phyloP scores from a whole-genome alignment of 192 early-diverging fungal genomes.

The Entomortierella lignicola region DNA sequence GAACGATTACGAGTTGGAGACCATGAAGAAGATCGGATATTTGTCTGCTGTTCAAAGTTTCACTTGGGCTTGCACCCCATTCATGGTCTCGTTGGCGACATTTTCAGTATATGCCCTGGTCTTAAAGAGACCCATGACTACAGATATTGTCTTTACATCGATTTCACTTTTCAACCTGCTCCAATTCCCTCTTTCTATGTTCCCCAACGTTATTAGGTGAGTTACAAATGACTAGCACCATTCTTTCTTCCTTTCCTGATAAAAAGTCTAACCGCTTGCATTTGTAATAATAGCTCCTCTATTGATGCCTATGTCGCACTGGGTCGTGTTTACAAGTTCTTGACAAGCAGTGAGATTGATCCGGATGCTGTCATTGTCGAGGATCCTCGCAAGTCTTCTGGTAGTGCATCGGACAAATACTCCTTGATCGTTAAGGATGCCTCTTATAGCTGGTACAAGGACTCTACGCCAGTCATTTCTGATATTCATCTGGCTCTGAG shows the following conservation, averaged over 20 bases:
- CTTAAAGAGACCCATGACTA: constrained; percentile 68
- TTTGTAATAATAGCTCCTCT: constrained; percentile 21
- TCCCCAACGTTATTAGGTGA: constrained; percentile 85
- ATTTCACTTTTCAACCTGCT: constrained; percentile 93
- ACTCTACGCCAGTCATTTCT: constrained; percentile 32
- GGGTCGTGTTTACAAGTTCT: constrained; percentile 80
- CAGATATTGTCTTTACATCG: constrained; percentile 84
- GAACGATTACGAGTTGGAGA: constrained; percentile 79
- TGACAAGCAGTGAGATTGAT: constrained; percentile 79
- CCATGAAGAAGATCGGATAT: constrained; percentile 79
- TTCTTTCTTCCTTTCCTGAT: not conserved
- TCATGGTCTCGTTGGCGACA: constrained; percentile 86
- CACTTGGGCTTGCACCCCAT: constrained; percentile 86
- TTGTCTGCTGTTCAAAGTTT: constrained; percentile 77
- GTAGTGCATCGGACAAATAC: constrained; percentile 37
- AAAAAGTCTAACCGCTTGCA: too few relatives aligned
- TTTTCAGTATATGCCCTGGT: constrained; percentile 82
- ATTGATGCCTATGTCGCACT: constrained; percentile 89
- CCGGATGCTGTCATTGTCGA: constrained; percentile 41
- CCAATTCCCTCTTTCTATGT: constrained; percentile 87
- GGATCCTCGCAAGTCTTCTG: constrained; percentile 13
- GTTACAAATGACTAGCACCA: constrained; percentile 23
- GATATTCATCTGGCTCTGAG: constrained; percentile 34
- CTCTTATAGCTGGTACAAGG: constrained; percentile 47
- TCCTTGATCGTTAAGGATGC: constrained; percentile 31